Percentiles rank a stretch among this genome's conserved stretches.
phyloP scores from a whole-genome alignment of 2,329 filamentous ascomycete genomes.

The Aureobasidium namibiae region DNA sequence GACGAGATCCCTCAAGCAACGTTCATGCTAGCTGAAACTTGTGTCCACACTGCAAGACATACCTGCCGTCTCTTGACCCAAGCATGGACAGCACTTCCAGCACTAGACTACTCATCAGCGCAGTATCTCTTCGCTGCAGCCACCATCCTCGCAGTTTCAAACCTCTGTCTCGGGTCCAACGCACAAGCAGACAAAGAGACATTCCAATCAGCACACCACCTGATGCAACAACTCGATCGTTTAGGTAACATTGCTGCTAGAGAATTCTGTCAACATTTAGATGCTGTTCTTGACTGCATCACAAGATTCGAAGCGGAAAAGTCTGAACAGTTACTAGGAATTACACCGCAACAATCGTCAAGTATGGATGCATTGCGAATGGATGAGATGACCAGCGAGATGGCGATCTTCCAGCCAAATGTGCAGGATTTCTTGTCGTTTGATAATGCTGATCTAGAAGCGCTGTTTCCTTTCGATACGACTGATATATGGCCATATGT shows the following conservation, averaged over 20 bases:
- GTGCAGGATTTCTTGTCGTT: slow-evolving; percentile 11
- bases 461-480: neutral
- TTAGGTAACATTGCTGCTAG: slow-evolving; percentile 35
- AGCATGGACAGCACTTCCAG: slow-evolving; percentile 39
- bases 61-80: slow-evolving; percentile 36
- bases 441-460: neutral
- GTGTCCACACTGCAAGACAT: slow-evolving; percentile 38
- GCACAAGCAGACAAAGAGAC: slow-evolving; percentile 30
- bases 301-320: neutral
- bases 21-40: slow-evolving; percentile 24
- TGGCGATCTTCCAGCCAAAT: slow-evolving; percentile 6
- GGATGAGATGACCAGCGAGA: slow-evolving; percentile 6
- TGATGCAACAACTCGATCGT: slow-evolving; percentile 32
- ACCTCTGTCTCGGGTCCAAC: slow-evolving; percentile 26
- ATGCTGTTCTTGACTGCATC: slow-evolving; percentile 19
- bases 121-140: slow-evolving; percentile 42
- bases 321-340: neutral
- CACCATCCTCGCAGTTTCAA: slow-evolving; percentile 38
- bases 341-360: neutral
- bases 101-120: slow-evolving; percentile 40
- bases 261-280: slow-evolving; percentile 35
- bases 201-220: slow-evolving; percentile 32
- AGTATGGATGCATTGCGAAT: neutral
- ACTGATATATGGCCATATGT: slow-evolving; percentile 4
- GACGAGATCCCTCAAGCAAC: slow-evolving; percentile 12